These are phyloP conservation scores for Fusarium sp. DNA, from an alignment of 2,329 filamentous ascomycete species.

Conservation along the genomic window DNA sequence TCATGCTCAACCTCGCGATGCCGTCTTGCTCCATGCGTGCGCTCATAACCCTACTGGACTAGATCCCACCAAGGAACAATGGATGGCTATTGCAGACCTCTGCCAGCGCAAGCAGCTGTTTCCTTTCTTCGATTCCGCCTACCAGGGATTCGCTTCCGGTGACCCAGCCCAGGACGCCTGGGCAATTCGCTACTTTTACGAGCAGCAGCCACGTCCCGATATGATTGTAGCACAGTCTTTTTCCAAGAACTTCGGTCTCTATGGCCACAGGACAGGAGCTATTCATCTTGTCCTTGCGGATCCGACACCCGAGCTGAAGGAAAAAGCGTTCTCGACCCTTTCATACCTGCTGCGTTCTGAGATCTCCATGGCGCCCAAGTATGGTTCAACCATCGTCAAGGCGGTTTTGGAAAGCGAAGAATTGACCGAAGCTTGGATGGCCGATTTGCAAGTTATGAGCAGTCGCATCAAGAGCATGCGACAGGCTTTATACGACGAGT, in stretches of 20 bases:
- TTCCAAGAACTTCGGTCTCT: slow-evolving; percentile 98
- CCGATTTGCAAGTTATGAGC: slow-evolving; percentile 90
- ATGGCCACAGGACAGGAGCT: slow-evolving; percentile 93
- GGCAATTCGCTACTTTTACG: slow-evolving; percentile 90
- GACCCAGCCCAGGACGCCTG: slow-evolving; percentile 85
- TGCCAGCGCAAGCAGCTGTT: slow-evolving; percentile 84
- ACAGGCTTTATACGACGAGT: slow-evolving; percentile 76
- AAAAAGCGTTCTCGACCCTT: slow-evolving; percentile 28
- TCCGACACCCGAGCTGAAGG: slow-evolving; percentile 73
- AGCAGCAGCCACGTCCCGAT: slow-evolving; percentile 70
- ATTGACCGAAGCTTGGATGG: slow-evolving; percentile 90
- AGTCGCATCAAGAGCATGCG: slow-evolving; percentile 94
- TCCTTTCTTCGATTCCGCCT: slow-evolving; percentile 97
- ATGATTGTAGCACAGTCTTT: slow-evolving; percentile 91
- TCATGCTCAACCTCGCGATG: slow-evolving; percentile 76
- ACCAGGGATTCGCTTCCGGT: slow-evolving; percentile 96
- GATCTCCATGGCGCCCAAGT: slow-evolving; percentile 95
- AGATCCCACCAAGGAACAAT: slow-evolving; percentile 91
- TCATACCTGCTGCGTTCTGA: slow-evolving; percentile 86
- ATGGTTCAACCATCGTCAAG: slow-evolving; percentile 88
- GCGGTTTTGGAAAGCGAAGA: slow-evolving; percentile 82
- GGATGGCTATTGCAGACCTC: slow-evolving; percentile 85
- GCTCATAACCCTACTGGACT: slow-evolving; percentile 98
- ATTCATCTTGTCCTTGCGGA: slow-evolving; percentile 93
- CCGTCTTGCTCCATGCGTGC: slow-evolving; percentile 92